Conservation (phyloP, 108 stramenopile species). For the Skeletonema marinoi region DNA sequence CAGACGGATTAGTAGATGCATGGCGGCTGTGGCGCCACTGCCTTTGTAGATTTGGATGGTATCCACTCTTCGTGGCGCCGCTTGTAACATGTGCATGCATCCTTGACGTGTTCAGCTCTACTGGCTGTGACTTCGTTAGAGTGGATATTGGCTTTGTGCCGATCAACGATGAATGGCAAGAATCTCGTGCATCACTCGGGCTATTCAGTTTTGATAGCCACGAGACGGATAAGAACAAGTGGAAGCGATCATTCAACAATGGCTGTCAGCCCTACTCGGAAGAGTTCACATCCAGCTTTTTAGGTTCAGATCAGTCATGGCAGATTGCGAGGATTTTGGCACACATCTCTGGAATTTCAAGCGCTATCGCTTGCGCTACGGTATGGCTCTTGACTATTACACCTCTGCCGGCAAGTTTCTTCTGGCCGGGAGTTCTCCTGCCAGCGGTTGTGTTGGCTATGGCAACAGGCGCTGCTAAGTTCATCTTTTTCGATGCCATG, state of each 20-base stretch:
- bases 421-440: constrained; percentile 78
- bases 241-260: constrained; percentile 33
- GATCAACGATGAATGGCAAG: constrained; percentile 57
- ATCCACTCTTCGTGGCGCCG: constrained; percentile 76
- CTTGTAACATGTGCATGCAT: constrained; percentile 62
- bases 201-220: constrained; percentile 21
- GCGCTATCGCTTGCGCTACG: constrained; percentile 53
- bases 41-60: constrained; percentile 80
- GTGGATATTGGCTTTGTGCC: constrained; percentile 77
- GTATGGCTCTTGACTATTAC: constrained; percentile 69
- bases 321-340: constrained; percentile 66
- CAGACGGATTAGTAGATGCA: constrained; percentile 24
- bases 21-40: constrained; percentile 76
- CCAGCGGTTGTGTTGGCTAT: constrained; percentile 66
- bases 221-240: constrained; percentile 16
- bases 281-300: constrained; percentile 55
- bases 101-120: constrained; percentile 66
- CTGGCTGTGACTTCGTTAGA: constrained; percentile 72
- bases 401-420: constrained; percentile 67
- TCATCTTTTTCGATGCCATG: constrained; percentile 67
- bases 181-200: constrained; percentile 10
- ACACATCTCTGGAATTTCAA: constrained; percentile 58
- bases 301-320: constrained; percentile 72
- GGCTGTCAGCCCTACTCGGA: constrained; percentile 62
- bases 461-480: constrained; percentile 72